Conservation (phyloP, 2,329 filamentous ascomycete species). For the Clarireedia hainanense region DNA sequence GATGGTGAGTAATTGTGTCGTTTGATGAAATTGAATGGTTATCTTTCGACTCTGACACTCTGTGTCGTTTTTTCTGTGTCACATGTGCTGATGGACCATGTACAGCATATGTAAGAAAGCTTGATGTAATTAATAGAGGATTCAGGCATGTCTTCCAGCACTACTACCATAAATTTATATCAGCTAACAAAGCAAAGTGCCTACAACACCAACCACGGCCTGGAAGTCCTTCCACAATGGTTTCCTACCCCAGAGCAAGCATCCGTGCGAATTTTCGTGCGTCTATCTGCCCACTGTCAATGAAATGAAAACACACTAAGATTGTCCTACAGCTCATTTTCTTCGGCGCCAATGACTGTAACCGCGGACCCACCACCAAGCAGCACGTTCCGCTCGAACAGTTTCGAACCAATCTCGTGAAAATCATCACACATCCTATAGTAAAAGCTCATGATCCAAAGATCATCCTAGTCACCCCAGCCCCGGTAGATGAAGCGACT, state of each 20-base stretch:
- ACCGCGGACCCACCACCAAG: conserved; percentile 46
- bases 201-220: conserved; percentile 20
- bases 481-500: conserved; percentile 72
- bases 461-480: conserved; percentile 74
- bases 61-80: neutral
- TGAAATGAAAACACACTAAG: neutral
- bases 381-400: conserved; percentile 69
- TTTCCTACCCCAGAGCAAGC: conserved; percentile 21
- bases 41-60: no score
- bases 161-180: neutral
- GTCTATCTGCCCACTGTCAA: conserved; percentile 26
- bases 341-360: conserved; percentile 85
- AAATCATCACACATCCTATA: conserved; percentile 63
- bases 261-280: conserved; percentile 30
- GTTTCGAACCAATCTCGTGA: conserved; percentile 63
- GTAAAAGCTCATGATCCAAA: conserved; percentile 62
- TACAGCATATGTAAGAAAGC: conserved; percentile 2
- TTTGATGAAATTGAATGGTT: neutral
- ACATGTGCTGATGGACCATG: neutral
- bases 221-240: conserved; percentile 13
- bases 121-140: conserved; percentile 22
- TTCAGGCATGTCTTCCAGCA: neutral
- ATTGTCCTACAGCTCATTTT: conserved; percentile 42
- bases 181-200: conserved; percentile 10
- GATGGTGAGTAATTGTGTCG: conserved; percentile 9